Evolutionary conservation across 148 eudicot species (phyloP).

Genomic region (Fagopyrum esculentum): DNA sequence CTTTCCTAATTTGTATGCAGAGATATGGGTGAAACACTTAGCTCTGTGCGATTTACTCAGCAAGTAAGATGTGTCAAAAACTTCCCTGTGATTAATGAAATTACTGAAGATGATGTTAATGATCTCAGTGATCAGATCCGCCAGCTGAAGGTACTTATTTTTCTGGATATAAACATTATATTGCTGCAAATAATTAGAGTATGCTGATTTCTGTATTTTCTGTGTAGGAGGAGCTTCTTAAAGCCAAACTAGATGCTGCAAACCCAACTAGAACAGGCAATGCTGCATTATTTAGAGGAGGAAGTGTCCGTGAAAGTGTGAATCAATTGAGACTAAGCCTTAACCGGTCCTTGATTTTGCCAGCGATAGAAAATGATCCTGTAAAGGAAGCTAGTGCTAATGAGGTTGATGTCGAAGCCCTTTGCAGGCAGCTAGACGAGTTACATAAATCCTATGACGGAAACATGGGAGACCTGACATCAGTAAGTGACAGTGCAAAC

Average conservation of each 20-base stretch:
- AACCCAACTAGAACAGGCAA: slow-evolving; percentile 29
- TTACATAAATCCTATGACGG: slow-evolving; percentile 44
- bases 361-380: slow-evolving; percentile 45
- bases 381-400: slow-evolving; percentile 39
- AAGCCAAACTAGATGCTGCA: slow-evolving; percentile 48
- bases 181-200: neutral
- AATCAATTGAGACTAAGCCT: slow-evolving; percentile 77
- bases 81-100: slow-evolving; percentile 83
- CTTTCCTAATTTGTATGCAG: slow-evolving; percentile 27
- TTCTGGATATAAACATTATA: neutral
- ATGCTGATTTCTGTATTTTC: neutral
- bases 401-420: slow-evolving; percentile 61
- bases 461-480: slow-evolving; percentile 30
- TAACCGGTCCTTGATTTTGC: slow-evolving; percentile 74
- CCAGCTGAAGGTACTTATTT: slow-evolving; percentile 68
- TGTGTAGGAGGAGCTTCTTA: slow-evolving; percentile 75
- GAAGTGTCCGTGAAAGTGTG: slow-evolving; percentile 70
- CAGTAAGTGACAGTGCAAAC: slow-evolving; percentile 32
- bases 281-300: slow-evolving; percentile 30
- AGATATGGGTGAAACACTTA: slow-evolving; percentile 58
- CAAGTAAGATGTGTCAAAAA: slow-evolving; percentile 57
- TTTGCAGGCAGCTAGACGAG: slow-evolving; percentile 52
- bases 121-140: slow-evolving; percentile 88
- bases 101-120: slow-evolving; percentile 93
- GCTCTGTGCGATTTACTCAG: slow-evolving; percentile 87